A percentile compares a stretch with the other conserved stretches of the same genome.
These are phyloP conservation scores for Flammula alnicola DNA, from an alignment of 1,284 basidiomycete species.

Conservation along the genomic window DNA sequence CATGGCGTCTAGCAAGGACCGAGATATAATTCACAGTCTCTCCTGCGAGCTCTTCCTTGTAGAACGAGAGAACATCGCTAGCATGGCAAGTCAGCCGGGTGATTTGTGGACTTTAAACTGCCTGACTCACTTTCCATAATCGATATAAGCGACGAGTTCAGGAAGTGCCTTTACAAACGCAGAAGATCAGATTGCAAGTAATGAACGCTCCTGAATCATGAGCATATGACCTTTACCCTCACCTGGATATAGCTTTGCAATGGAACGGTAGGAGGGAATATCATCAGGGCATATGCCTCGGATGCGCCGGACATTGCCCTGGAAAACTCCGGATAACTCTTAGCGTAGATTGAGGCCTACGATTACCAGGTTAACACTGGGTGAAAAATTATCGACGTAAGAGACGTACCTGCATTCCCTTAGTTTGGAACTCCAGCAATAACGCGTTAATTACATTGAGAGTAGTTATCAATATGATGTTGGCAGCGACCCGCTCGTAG, in stretches of 20 bases:
- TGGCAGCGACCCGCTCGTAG: background rate
- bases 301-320: background rate
- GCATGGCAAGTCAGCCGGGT: background rate
- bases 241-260: background rate
- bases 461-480: background rate
- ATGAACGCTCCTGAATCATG: background rate
- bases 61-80: slow-evolving; percentile 47
- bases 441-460: background rate
- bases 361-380: background rate
- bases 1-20: slow-evolving; percentile 26
- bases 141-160: background rate
- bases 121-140: background rate
- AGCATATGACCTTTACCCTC: background rate
- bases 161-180: background rate
- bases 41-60: slow-evolving; percentile 42
- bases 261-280: background rate
- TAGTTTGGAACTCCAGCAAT: background rate
- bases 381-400: background rate
- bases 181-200: too few relatives aligned
- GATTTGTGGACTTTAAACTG: background rate
- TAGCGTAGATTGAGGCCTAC: background rate
- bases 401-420: background rate
- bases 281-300: background rate
- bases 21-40: slow-evolving; percentile 40
- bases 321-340: background rate